Evolutionary conservation across 768 basidiomycete genomes (phyloP).

Genomic region (Dioszegia aurantiaca): DNA sequence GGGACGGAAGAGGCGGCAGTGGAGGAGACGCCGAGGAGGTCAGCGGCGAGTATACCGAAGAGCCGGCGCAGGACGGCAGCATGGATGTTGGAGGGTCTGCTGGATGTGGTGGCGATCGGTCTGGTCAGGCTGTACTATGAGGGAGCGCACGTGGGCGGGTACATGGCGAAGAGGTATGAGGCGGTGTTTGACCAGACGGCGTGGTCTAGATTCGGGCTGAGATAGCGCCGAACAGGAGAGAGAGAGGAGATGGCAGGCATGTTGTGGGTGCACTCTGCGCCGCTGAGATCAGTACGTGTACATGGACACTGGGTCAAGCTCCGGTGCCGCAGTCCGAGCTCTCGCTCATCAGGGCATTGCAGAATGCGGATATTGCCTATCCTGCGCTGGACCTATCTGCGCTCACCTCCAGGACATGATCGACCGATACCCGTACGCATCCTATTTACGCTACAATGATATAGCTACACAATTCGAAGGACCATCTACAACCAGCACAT

Average conservation of each 20-base stretch:
- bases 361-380: not conserved
- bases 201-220: conserved; percentile 6
- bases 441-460: too few relatives aligned
- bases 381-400: not conserved
- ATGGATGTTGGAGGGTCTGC: conserved; percentile 18
- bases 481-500: too few relatives aligned
- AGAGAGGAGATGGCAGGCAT: too few relatives aligned
- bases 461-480: too few relatives aligned
- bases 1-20: not conserved
- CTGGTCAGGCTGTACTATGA: conserved; percentile 28
- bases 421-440: too few relatives aligned
- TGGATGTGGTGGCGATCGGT: conserved; percentile 26
- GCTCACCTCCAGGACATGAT: too few relatives aligned
- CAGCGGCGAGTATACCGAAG: conserved; percentile 1
- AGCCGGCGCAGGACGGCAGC: conserved; percentile 13
- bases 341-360: too few relatives aligned
- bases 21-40: conserved; percentile 1
- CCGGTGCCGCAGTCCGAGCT: too few relatives aligned
- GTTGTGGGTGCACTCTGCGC: too few relatives aligned
- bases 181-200: conserved; percentile 23
- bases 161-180: conserved; percentile 33
- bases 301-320: too few relatives aligned
- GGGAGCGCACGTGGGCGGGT: conserved; percentile 16
- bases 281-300: too few relatives aligned
- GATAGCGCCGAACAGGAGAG: too few relatives aligned